Base-by-base conservation (phyloP, 2,329 filamentous ascomycete species). In the Alternaria brassicicola region DNA sequence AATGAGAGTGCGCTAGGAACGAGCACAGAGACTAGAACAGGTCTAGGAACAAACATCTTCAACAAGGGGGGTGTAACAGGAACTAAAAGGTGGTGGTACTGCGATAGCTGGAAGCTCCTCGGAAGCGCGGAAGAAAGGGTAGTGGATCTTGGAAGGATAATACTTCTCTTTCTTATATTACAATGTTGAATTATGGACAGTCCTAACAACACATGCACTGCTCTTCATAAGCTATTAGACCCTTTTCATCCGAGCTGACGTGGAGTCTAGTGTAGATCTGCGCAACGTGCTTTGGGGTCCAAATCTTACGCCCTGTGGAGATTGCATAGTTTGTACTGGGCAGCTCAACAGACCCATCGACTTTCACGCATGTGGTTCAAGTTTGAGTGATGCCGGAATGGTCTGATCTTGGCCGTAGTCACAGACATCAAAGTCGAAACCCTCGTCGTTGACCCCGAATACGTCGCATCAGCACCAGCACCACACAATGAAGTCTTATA, bases 1-100 rank as follows among this genome's bases (percentile, higher is more conserved):
- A 64, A 61, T 5, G 58, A 48, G 26, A 54, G 28, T 19, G 26
- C 30, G 25, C 50, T 33, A 19, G 39, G n/a, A 21, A 47, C 13
- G 23, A 59, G 17, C 3, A 57, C n/a, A 12, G 42, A 47, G 15
- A 48, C 17, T n/a, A 31, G 6, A 21, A 23, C 8, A 3, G 8
- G 21, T 10, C 15, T 45, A 9, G 28, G n/a, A 25, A 36, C 13
- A n/a, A 36, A 9, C 47, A 51, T 51, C 4, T 45, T 39, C 12
- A 30, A 12, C 12, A 30, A 10, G 25, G 19, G 21, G 9, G 13
- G n/a, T 48, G 19, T 8, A 15, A 23, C 15, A 12, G 4, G 15
- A 31, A 26, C 0, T 17, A 21, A 28, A 12, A 35, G 21, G 30
- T 4, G 6, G 25, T 17, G 23, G 15, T 30, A 6, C 17, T 19